Percentiles rank a stretch among this genome's conserved stretches.
Conservation (phyloP, 306 rosid genomes). For the Dryas drummondii region DNA sequence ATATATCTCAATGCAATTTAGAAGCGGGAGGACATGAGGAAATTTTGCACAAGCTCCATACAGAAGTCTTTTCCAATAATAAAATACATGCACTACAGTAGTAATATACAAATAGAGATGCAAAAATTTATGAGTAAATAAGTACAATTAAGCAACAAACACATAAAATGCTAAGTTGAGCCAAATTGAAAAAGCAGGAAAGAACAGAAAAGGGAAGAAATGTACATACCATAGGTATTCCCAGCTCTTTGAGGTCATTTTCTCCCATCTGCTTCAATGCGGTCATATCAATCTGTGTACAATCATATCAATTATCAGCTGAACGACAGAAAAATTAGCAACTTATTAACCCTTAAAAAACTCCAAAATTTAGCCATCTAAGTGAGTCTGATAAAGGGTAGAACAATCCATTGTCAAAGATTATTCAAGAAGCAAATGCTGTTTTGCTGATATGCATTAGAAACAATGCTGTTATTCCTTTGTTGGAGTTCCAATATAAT, state of each 20-base stretch:
- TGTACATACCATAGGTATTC: slow-evolving; percentile 85
- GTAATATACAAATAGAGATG: background rate
- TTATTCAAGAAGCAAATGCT: background rate
- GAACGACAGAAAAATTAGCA: background rate
- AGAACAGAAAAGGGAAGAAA: slow-evolving; percentile 14
- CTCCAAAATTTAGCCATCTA: slow-evolving; percentile 5
- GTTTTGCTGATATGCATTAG: background rate
- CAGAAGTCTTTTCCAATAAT: background rate
- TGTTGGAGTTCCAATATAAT: background rate
- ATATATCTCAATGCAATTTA: background rate
- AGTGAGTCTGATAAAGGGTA: background rate
- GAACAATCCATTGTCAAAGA: background rate
- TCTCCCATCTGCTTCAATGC: slow-evolving; percentile 97
- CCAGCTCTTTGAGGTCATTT: slow-evolving; percentile 91
- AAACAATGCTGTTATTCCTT: background rate
- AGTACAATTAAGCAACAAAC: background rate
- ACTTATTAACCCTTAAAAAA: background rate
- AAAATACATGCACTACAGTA: background rate
- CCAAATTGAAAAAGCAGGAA: background rate
- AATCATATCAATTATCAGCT: slow-evolving; percentile 12
- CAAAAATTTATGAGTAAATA: background rate
- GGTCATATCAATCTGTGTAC: slow-evolving; percentile 82
- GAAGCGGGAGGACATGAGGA: background rate
- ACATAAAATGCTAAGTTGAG: background rate
- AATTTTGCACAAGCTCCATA: background rate